Conservation (phyloP, 768 basidiomycete species). For the Strobilomyces echinocephalus region DNA sequence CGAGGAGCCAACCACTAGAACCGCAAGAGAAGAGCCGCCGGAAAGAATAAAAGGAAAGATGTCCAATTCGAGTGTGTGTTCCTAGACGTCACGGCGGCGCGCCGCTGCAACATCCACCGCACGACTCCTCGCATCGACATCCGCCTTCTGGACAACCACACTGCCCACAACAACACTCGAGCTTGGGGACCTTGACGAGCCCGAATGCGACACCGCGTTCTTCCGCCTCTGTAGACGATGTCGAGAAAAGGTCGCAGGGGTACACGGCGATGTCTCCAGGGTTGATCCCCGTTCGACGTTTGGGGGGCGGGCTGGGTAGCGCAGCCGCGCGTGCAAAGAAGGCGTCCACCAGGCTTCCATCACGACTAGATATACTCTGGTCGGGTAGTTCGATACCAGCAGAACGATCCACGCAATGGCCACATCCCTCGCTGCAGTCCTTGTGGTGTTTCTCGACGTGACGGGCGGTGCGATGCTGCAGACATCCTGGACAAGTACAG, state of each 20-base stretch:
- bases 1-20: not conserved
- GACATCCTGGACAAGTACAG: constrained; percentile 71
- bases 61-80: no score
- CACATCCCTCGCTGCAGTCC: constrained; percentile 50
- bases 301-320: constrained; percentile 53
- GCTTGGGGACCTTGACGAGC: constrained; percentile 54
- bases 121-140: constrained; percentile 56
- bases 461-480: constrained; percentile 57
- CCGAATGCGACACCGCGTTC: constrained; percentile 43
- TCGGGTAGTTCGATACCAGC: constrained; percentile 42
- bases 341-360: constrained; percentile 45
- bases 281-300: constrained; percentile 41
- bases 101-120: constrained; percentile 46
- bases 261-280: constrained; percentile 49
- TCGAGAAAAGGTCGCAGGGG: constrained; percentile 34
- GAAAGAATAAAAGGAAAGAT: not conserved
- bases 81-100: not conserved
- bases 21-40: not conserved
- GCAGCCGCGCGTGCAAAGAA: constrained; percentile 69
- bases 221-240: constrained; percentile 32
- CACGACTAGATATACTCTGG: constrained; percentile 5
- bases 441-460: constrained; percentile 36
- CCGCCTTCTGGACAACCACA: constrained; percentile 52
- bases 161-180: constrained; percentile 61
- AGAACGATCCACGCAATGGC: constrained; percentile 55